phyloP scores from a whole-genome alignment of 225 moss, liverwort and hornwort species.

The Sphagnum contortum region DNA sequence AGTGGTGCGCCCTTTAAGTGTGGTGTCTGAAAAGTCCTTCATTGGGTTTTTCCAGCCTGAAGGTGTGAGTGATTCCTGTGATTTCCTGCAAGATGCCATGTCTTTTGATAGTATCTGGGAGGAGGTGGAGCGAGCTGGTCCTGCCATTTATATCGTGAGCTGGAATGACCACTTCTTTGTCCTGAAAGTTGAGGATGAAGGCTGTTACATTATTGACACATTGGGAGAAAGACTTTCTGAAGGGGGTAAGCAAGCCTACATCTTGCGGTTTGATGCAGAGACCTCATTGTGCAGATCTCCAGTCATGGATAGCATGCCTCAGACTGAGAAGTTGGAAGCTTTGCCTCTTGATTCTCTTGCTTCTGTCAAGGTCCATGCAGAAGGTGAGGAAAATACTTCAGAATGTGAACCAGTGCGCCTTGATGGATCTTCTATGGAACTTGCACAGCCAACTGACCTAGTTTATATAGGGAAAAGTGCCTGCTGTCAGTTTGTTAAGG shows the following conservation, averaged over 20 bases:
- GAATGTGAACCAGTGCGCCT: slow-evolving; percentile 7
- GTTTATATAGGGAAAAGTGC: slow-evolving; percentile 39
- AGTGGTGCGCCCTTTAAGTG: slow-evolving; percentile 68
- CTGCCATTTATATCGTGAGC: slow-evolving; percentile 88
- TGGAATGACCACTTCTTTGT: slow-evolving; percentile 99
- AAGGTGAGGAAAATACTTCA: slow-evolving; percentile 7
- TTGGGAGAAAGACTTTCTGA: slow-evolving; percentile 92
- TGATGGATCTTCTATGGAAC: slow-evolving; percentile 21
- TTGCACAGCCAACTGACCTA: slow-evolving; percentile 19
- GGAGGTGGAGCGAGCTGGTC: slow-evolving; percentile 69
- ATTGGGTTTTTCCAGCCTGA: slow-evolving; percentile 85
- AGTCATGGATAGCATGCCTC: too few relatives aligned
- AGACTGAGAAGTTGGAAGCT: slow-evolving; percentile 24
- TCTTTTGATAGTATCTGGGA: slow-evolving; percentile 84
- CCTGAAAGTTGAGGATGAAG: slow-evolving; percentile 68
- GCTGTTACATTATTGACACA: slow-evolving; percentile 89
- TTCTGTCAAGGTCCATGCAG: slow-evolving; percentile 28
- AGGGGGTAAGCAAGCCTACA: slow-evolving; percentile 94
- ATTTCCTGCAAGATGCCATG: slow-evolving; percentile 71
- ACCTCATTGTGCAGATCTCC: slow-evolving; percentile 22
- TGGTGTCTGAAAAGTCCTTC: slow-evolving; percentile 63
- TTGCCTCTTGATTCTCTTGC: slow-evolving; percentile 24
- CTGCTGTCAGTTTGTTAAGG: slow-evolving; percentile 87
- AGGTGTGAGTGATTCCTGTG: slow-evolving; percentile 68
- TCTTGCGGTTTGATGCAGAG: slow-evolving; percentile 70